Conservation (phyloP, 345 rosid species). For the Gossypium bickii region DNA sequence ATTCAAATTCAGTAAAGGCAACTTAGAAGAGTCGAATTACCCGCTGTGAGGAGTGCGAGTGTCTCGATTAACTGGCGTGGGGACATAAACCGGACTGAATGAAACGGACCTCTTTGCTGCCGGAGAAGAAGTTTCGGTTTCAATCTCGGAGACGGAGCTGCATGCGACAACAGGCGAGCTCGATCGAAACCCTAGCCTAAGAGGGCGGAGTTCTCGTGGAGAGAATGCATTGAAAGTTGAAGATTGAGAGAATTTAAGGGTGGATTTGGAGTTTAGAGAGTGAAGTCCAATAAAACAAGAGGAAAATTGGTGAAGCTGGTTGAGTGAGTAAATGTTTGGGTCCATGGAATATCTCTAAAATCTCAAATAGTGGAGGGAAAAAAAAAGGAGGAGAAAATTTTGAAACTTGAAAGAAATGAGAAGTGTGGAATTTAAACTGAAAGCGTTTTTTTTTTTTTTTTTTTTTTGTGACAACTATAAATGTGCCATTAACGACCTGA, state of each 20-base stretch:
- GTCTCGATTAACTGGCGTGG: conserved; percentile 60
- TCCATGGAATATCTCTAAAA: background rate
- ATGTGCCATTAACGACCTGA: background rate
- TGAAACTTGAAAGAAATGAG: background rate
- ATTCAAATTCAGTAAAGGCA: background rate
- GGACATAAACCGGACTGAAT: conserved; percentile 52
- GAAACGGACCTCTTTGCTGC: conserved; percentile 16
- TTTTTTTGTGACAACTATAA: background rate
- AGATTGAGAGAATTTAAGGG: background rate
- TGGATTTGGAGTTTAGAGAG: background rate
- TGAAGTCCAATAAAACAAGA: conserved; percentile 16
- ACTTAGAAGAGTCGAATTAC: conserved; percentile 25
- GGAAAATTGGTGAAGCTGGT: conserved; percentile 18
- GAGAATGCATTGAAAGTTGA: conserved; percentile 7
- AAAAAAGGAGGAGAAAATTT: background rate
- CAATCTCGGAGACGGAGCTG: conserved; percentile 24
- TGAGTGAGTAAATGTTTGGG: background rate
- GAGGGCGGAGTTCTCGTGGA: background rate
- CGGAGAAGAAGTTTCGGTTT: conserved; percentile 9
- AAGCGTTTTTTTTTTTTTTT: too few species aligned
- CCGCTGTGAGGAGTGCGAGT: conserved; percentile 97
- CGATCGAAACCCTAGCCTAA: conserved; percentile 10
- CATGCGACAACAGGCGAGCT: conserved; percentile 25
- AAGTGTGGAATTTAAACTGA: background rate
- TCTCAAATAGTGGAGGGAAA: background rate